Conservation (phyloP, 768 basidiomycete species). For the Phaeotremella fagi region DNA sequence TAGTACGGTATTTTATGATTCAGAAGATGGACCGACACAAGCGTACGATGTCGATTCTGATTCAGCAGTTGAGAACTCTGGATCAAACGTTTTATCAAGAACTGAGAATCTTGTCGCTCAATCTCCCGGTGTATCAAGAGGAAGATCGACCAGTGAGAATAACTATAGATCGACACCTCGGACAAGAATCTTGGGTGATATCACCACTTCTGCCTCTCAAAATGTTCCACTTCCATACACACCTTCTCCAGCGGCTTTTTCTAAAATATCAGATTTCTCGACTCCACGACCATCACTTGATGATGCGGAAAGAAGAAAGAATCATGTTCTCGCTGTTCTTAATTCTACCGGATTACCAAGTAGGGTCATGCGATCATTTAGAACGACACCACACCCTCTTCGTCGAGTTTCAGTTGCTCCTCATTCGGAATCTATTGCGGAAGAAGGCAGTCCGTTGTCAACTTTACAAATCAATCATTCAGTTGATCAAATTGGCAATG, state of each 20-base stretch:
- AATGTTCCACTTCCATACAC: slow-evolving; percentile 32
- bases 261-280: slow-evolving; percentile 17
- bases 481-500: slow-evolving; percentile 21
- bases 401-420: slow-evolving; percentile 27
- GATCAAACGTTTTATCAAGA: not conserved
- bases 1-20: not conserved
- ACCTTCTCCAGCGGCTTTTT: slow-evolving; percentile 21
- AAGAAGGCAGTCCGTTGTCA: slow-evolving; percentile 13
- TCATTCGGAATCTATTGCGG: slow-evolving; percentile 21
- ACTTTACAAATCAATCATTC: slow-evolving; percentile 1
- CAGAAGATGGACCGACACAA: not conserved
- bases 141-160: not conserved
- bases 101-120: not conserved
- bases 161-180: slow-evolving; percentile 6
- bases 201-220: slow-evolving; percentile 22
- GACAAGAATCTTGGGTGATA: slow-evolving; percentile 28
- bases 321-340: slow-evolving; percentile 40
- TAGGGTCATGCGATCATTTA: slow-evolving; percentile 9
- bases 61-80: not conserved
- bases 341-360: slow-evolving; percentile 23
- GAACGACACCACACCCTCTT: slow-evolving; percentile 48
- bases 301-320: slow-evolving; percentile 38
- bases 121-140: slow-evolving; percentile 20
- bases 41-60: not conserved
- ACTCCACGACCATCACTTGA: slow-evolving; percentile 36